Percentiles rank a stretch among this genome's conserved stretches.
phyloP scores from a whole-genome alignment of 495 filamentous ascomycete species.

The Glarea lozoyensis region DNA sequence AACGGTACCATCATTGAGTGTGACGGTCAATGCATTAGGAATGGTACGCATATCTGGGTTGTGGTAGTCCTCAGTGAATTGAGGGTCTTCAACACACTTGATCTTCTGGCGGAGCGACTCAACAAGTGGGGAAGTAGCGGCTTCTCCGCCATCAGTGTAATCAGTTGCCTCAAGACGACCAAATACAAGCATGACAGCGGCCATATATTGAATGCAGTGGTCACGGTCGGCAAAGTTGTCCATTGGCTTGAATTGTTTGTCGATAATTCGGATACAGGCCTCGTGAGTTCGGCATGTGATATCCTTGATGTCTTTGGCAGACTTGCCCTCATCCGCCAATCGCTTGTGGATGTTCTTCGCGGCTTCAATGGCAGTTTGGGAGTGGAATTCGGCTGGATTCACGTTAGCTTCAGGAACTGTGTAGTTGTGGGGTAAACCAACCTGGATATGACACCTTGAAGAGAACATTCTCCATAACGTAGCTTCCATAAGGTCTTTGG shows the following conservation, averaged over 20 bases:
- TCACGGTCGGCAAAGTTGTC: constrained; percentile 99
- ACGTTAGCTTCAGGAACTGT: too few relatives aligned
- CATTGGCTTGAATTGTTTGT: constrained; percentile 99
- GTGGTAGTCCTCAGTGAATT: constrained; percentile 93
- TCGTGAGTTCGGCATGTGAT: constrained; percentile 95
- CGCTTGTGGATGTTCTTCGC: constrained; percentile 78
- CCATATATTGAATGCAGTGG: constrained; percentile 99
- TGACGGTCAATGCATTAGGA: constrained; percentile 89
- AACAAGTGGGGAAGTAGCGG: constrained; percentile 80
- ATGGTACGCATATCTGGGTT: constrained; percentile 87
- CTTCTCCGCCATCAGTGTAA: constrained; percentile 85
- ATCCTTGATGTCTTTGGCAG: constrained; percentile 85
- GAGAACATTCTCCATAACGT: constrained; percentile 99
- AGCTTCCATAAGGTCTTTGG: constrained; percentile 92
- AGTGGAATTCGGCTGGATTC: constrained; percentile 91
- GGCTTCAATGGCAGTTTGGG: constrained; percentile 94
- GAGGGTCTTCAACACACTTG: constrained; percentile 87
- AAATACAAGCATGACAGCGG: constrained; percentile 86
- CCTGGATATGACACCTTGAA: constrained; percentile 98
- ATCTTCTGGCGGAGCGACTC: constrained; percentile 88
- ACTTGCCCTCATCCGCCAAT: constrained; percentile 78
- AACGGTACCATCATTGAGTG: constrained; percentile 88
- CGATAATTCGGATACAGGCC: constrained; percentile 96
- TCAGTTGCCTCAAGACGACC: constrained; percentile 85
- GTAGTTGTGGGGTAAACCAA: constrained; percentile 42